phyloP scores from a whole-genome alignment of 768 basidiomycete genomes.

The Boletales sp. region DNA sequence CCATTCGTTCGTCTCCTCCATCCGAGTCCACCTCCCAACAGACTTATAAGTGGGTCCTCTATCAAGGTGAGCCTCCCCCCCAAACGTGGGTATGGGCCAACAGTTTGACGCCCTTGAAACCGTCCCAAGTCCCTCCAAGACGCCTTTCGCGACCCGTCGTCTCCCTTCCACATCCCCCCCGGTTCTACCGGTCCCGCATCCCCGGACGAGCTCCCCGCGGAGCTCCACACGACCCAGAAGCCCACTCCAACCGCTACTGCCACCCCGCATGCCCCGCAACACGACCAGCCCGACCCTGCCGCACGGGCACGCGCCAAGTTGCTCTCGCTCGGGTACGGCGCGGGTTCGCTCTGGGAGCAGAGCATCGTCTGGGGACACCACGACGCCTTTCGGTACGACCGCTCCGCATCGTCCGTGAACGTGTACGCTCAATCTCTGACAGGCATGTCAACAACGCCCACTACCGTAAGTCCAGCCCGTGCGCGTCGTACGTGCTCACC shows the following conservation, averaged over 20 bases:
- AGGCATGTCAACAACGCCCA: constrained; percentile 80
- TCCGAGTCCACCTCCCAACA: background rate
- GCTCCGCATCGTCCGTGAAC: background rate
- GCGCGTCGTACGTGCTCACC: background rate
- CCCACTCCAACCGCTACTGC: constrained; percentile 3
- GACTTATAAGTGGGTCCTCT: constrained; percentile 21
- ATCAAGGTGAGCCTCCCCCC: constrained; percentile 18
- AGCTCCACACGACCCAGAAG: background rate
- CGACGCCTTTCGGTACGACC: constrained; percentile 64
- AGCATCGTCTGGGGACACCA: constrained; percentile 77
- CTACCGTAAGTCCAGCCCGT: constrained; percentile 45
- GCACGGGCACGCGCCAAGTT: constrained; percentile 44
- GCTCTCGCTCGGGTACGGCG: constrained; percentile 51
- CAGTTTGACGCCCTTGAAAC: background rate
- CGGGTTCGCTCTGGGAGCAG: constrained; percentile 73
- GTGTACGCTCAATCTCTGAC: background rate
- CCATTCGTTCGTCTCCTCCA: constrained; percentile 1
- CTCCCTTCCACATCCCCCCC: constrained; percentile 62
- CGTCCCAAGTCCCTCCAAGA: constrained; percentile 52
- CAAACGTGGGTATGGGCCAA: too few species aligned
- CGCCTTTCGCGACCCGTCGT: constrained; percentile 58
- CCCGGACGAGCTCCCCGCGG: constrained; percentile 41
- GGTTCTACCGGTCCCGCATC: constrained; percentile 58
- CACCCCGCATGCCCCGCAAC: background rate
- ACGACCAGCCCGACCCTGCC: constrained; percentile 5